phyloP scores from a whole-genome alignment of 2,329 filamentous ascomycete species.

The Botrytis hyacinthi region DNA sequence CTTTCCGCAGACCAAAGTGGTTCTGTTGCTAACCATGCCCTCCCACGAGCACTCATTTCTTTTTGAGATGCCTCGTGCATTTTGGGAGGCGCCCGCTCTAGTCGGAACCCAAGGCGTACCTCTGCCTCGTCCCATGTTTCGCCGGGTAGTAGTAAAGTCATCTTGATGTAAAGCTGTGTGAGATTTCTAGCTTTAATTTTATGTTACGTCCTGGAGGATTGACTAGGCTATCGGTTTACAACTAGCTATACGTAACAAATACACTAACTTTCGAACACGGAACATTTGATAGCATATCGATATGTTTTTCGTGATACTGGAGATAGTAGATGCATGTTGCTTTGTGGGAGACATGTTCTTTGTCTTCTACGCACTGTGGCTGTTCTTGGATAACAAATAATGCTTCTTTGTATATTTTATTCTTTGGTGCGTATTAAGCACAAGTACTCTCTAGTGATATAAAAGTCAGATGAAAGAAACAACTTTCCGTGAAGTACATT shows the following conservation, averaged over 20 bases:
- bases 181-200: neutral
- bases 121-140: neutral
- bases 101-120: neutral
- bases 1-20: neutral
- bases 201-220: neutral
- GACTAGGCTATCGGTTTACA: neutral
- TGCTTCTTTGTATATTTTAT: neutral
- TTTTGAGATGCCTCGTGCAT: accelerated
- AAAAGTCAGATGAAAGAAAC: neutral
- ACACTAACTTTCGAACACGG: neutral
- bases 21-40: neutral
- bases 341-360: neutral
- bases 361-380: neutral
- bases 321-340: neutral
- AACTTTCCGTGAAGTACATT: neutral
- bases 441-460: neutral
- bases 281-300: neutral
- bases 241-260: neutral
- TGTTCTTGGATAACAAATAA: conserved; percentile 9
- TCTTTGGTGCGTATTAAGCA: neutral
- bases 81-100: neutral
- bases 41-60: neutral
- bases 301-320: neutral
- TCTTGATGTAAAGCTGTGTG: neutral
- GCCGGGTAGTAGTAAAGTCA: neutral